Evolutionary conservation across 2,329 filamentous ascomycete genomes (phyloP).

Genomic region (Hymenoscyphus albidus): DNA sequence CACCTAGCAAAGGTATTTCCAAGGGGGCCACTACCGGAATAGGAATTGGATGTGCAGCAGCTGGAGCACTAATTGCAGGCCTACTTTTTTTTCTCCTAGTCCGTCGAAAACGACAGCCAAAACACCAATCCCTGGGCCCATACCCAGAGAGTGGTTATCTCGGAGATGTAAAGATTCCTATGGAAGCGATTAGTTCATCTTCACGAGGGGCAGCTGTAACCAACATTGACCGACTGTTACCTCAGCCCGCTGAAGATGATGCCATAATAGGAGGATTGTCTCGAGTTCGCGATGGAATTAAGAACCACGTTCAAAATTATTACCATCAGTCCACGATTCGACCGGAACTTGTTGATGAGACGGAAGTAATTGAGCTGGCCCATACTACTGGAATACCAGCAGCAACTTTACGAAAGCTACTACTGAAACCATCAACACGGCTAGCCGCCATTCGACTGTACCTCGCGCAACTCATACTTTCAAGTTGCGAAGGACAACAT

Average conservation of each 20-base stretch:
- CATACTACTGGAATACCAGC: conserved; percentile 7
- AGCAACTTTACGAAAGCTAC: conserved; percentile 7
- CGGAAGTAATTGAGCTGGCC: conserved; percentile 13
- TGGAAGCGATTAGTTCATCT: not conserved
- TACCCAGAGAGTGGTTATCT: not conserved
- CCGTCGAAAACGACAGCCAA: conserved; percentile 5
- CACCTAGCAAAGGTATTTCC: not conserved
- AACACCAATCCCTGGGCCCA: not conserved
- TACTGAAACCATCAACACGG: conserved; percentile 15
- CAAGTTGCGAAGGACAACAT: conserved; percentile 11
- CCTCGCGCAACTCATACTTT: conserved; percentile 16
- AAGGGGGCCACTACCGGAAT: conserved; percentile 35
- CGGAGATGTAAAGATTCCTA: conserved; percentile 10
- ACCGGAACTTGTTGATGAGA: conserved; percentile 13
- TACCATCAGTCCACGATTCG: conserved; percentile 14
- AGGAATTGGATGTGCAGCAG: conserved; percentile 36
- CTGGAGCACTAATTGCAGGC: conserved; percentile 30
- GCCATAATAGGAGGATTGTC: conserved; percentile 18
- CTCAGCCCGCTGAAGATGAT: conserved; percentile 21
- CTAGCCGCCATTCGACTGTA: conserved; percentile 13
- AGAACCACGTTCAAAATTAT: conserved; percentile 23
- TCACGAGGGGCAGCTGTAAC: conserved; percentile 4
- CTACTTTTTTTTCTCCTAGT: conserved; percentile 14
- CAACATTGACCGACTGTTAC: conserved; percentile 13
- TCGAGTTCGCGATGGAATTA: conserved; percentile 20